A percentile compares a stretch with the other conserved stretches of the same genome.
These are phyloP conservation scores for Suillus spraguei DNA, from an alignment of 768 basidiomycete genomes.

Conservation along the genomic window DNA sequence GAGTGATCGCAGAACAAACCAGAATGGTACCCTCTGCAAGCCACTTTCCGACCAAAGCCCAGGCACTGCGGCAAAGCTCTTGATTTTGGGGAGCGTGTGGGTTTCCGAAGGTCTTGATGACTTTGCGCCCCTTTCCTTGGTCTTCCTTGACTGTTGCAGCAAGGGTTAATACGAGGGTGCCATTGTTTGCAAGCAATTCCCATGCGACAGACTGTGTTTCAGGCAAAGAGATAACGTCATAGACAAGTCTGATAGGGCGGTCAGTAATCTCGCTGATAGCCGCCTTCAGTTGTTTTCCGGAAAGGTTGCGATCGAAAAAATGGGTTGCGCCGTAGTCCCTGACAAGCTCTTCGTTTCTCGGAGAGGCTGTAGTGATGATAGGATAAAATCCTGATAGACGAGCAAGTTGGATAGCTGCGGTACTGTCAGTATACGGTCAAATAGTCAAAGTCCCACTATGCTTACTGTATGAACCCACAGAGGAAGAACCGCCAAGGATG, in stretches of 20 bases:
- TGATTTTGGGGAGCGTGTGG: conserved; percentile 25
- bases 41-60: conserved; percentile 27
- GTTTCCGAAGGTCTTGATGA: conserved; percentile 24
- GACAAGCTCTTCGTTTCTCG: conserved; percentile 31
- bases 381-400: conserved; percentile 42
- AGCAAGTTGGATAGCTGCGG: conserved; percentile 42
- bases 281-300: conserved; percentile 18
- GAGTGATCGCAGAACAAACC: conserved; percentile 13
- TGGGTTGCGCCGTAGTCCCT: conserved; percentile 43
- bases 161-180: conserved; percentile 34
- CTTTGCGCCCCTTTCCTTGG: conserved; percentile 22
- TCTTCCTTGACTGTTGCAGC: conserved; percentile 25
- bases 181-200: conserved; percentile 34
- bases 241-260: conserved; percentile 25
- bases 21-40: conserved; percentile 30
- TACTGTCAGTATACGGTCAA: neutral
- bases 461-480: conserved; percentile 50
- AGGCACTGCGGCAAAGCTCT: conserved; percentile 17
- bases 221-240: conserved; percentile 34
- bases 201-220: conserved; percentile 39
- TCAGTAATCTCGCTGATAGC: conserved; percentile 31
- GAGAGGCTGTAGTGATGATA: conserved; percentile 43
- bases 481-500: conserved; percentile 49
- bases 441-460: conserved; percentile 14
- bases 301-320: conserved; percentile 37